Conservation (phyloP, 2,329 filamentous ascomycete species). For the Penicillium sp. region DNA sequence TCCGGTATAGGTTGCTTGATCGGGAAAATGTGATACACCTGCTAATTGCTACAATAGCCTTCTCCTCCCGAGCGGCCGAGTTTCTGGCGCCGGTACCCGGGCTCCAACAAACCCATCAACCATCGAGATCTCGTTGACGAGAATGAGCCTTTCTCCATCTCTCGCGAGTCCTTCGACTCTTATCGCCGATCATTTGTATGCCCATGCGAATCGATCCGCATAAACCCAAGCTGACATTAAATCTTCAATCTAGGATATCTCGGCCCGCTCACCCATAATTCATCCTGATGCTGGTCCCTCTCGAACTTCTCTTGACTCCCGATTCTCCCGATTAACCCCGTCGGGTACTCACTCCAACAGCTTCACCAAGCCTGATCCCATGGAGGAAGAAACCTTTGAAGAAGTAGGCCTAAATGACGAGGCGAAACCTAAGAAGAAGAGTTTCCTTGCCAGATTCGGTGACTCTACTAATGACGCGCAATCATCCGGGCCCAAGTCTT, state of each 20-base stretch:
- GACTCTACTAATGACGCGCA: slow-evolving; percentile 50
- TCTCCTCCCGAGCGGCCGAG: slow-evolving; percentile 82
- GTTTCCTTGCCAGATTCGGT: slow-evolving; percentile 74
- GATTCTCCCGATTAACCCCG: slow-evolving; percentile 61
- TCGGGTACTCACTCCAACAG: slow-evolving; percentile 59
- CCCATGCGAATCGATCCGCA: not conserved
- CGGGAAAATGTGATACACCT: not conserved
- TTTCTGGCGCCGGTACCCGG: slow-evolving; percentile 64
- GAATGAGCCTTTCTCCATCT: slow-evolving; percentile 92
- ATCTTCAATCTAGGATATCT: slow-evolving; percentile 69
- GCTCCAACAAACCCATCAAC: slow-evolving; percentile 52
- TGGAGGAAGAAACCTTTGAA: slow-evolving; percentile 78
- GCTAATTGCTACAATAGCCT: slow-evolving; percentile 54
- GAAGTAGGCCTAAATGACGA: slow-evolving; percentile 86
- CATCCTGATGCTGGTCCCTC: slow-evolving; percentile 58
- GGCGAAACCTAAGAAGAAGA: slow-evolving; percentile 68
- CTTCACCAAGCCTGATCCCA: slow-evolving; percentile 61
- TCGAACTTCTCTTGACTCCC: slow-evolving; percentile 78
- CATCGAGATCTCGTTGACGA: slow-evolving; percentile 69
- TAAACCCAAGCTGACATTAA: slow-evolving; percentile 8
- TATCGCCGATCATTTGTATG: slow-evolving; percentile 92
- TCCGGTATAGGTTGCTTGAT: slow-evolving; percentile 60
- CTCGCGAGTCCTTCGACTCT: slow-evolving; percentile 93
- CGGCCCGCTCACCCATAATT: slow-evolving; percentile 74
- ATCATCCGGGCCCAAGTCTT: slow-evolving; percentile 34